Evolutionary conservation across 768 basidiomycete genomes (phyloP).

Genomic region (Russula earlei): DNA sequence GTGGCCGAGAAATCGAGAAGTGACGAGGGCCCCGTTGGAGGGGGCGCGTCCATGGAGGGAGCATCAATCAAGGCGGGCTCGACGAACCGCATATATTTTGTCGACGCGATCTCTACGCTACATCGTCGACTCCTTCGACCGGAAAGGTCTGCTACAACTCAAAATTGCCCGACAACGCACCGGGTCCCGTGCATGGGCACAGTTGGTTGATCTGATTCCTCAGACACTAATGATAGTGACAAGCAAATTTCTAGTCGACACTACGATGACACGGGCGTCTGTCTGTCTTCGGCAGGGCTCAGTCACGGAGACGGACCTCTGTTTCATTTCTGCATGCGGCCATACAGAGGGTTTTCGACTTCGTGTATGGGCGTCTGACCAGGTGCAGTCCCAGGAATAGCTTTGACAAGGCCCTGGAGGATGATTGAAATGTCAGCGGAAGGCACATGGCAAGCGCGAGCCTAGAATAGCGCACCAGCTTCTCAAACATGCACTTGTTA

Average conservation of each 20-base stretch:
- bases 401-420: conserved; percentile 76
- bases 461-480: conserved; percentile 57
- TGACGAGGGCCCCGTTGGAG: conserved; percentile 7
- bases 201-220: background rate
- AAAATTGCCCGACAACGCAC: background rate
- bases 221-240: background rate
- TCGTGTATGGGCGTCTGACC: conserved; percentile 85
- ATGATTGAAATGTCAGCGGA: background rate
- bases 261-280: background rate
- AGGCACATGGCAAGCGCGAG: background rate
- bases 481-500: conserved; percentile 94
- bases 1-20: conserved; percentile 4
- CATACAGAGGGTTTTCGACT: conserved; percentile 75
- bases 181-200: background rate
- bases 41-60: conserved; percentile 24
- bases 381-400: conserved; percentile 79
- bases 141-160: background rate
- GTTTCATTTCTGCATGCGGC: conserved; percentile 72
- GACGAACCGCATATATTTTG: background rate
- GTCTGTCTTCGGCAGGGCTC: background rate
- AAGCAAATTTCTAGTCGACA: conserved; percentile 3
- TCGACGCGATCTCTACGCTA: too few species aligned
- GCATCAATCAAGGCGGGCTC: conserved; percentile 6
- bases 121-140: background rate
- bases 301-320: background rate